A percentile compares a stretch with the other conserved stretches of the same genome.
These are phyloP conservation scores for Westerdykella aurantiaca DNA, from an alignment of 2,329 filamentous ascomycete species.

Conservation along the genomic window DNA sequence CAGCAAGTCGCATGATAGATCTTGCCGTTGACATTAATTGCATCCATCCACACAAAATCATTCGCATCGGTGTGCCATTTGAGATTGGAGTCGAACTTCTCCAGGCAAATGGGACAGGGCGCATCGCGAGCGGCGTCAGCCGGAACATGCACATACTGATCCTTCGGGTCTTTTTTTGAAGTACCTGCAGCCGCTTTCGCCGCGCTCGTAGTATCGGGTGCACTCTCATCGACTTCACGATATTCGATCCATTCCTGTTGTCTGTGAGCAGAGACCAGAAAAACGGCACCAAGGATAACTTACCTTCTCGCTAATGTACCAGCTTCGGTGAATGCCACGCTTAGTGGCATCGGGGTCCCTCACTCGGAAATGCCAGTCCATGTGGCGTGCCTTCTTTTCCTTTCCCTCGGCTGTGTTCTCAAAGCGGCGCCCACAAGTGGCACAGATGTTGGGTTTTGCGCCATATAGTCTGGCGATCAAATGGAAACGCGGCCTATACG, in stretches of 20 bases:
- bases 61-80: slow-evolving; percentile 89
- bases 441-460: slow-evolving; percentile 77
- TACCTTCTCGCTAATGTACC: slow-evolving; percentile 87
- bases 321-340: slow-evolving; percentile 82
- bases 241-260: slow-evolving; percentile 81
- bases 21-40: slow-evolving; percentile 67
- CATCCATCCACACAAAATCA: slow-evolving; percentile 96
- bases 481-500: slow-evolving; percentile 62
- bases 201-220: slow-evolving; percentile 24
- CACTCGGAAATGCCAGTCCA: slow-evolving; percentile 97
- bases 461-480: slow-evolving; percentile 72
- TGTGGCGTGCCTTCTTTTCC: slow-evolving; percentile 80
- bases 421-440: slow-evolving; percentile 87
- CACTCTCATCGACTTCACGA: slow-evolving; percentile 67
- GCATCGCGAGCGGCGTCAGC: slow-evolving; percentile 67
- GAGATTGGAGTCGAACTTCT: slow-evolving; percentile 72
- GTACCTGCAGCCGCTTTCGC: slow-evolving; percentile 35
- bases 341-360: slow-evolving; percentile 84
- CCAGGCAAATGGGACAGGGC: slow-evolving; percentile 89
- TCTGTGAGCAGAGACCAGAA: slow-evolving; percentile 23
- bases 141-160: slow-evolving; percentile 75
- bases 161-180: slow-evolving; percentile 51
- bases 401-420: slow-evolving; percentile 68
- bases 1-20: slow-evolving; percentile 90
- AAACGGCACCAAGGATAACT: slow-evolving; percentile 26